Percentiles rank a stretch among this genome's conserved stretches.
phyloP scores from a whole-genome alignment of 192 early-diverging fungal genomes.

The Glomus cerebriforme region DNA sequence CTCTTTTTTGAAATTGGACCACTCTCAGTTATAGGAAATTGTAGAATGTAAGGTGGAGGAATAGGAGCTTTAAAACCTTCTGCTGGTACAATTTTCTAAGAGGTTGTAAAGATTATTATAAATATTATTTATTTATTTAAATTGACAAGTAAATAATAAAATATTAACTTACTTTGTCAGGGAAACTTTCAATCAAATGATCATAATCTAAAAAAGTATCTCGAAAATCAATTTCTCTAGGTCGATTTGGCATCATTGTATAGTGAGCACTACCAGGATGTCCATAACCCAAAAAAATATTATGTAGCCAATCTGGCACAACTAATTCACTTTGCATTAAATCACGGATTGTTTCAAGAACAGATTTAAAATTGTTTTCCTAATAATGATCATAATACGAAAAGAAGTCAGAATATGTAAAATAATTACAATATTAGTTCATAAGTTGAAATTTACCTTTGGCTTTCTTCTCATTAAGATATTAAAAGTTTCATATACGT shows the following conservation, averaged over 20 bases:
- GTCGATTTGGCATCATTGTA: conserved; percentile 55
- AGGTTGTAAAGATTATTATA: background rate
- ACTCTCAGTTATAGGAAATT: conserved; percentile 57
- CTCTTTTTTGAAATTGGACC: conserved; percentile 33
- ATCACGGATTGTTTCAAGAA: conserved; percentile 88
- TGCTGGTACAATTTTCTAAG: conserved; percentile 41
- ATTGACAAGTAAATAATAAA: background rate
- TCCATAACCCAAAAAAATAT: conserved; percentile 95
- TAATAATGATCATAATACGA: conserved; percentile 29
- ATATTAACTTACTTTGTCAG: conserved; percentile 47
- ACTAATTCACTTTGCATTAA: conserved; percentile 80
- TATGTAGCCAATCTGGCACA: conserved; percentile 89
- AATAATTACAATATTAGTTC: background rate
- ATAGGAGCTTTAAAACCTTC: conserved; percentile 39
- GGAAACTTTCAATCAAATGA: conserved; percentile 73
- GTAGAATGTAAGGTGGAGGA: conserved; percentile 75
- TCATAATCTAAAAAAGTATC: conserved; percentile 88
- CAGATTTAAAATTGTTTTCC: conserved; percentile 94
- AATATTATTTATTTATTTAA: background rate
- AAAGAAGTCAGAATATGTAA: too few species aligned
- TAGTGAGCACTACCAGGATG: conserved; percentile 81
- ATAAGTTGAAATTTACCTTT: conserved; percentile 17
- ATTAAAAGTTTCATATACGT: conserved; percentile 84
- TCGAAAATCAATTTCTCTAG: conserved; percentile 72
- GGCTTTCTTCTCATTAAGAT: conserved; percentile 85